These are phyloP conservation scores for Drechslera avenae DNA, from an alignment of 2,329 filamentous ascomycete genomes.

Conservation along the genomic window DNA sequence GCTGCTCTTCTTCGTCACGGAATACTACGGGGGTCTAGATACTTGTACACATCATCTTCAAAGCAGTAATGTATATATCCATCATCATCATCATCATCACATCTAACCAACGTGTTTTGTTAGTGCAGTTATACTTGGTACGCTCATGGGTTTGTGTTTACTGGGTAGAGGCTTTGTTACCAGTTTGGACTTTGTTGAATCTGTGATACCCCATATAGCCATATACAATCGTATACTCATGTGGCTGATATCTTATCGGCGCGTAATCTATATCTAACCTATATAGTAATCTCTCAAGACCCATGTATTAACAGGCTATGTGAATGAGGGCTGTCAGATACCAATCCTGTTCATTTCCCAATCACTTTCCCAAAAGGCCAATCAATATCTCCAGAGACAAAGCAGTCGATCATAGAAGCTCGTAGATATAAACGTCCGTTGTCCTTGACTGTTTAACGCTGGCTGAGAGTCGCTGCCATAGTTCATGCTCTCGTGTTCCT, in stretches of 20 bases:
- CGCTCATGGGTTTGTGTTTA: background rate
- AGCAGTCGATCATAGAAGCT: conserved; percentile 78
- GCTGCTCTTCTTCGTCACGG: background rate
- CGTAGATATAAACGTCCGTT: conserved; percentile 65
- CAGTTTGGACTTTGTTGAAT: no score
- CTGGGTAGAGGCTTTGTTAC: no score
- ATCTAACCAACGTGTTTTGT: background rate
- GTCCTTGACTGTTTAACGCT: conserved; percentile 25
- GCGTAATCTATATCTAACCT: background rate
- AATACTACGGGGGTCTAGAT: no score
- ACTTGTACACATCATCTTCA: background rate
- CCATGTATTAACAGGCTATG: no score
- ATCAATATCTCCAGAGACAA: conserved; percentile 64
- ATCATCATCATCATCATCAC: background rate
- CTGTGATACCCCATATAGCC: no score
- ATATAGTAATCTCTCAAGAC: background rate
- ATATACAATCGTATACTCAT: no score
- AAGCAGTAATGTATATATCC: background rate
- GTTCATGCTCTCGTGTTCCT: conserved; percentile 92
- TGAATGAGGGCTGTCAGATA: no score
- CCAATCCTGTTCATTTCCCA: background rate
- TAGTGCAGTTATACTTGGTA: no score
- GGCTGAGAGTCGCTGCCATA: conserved; percentile 79
- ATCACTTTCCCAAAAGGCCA: background rate
- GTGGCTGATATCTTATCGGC: no score